Conservation (phyloP, 1,284 basidiomycete species). For the Xerocomus cyaneibrunnescens region DNA sequence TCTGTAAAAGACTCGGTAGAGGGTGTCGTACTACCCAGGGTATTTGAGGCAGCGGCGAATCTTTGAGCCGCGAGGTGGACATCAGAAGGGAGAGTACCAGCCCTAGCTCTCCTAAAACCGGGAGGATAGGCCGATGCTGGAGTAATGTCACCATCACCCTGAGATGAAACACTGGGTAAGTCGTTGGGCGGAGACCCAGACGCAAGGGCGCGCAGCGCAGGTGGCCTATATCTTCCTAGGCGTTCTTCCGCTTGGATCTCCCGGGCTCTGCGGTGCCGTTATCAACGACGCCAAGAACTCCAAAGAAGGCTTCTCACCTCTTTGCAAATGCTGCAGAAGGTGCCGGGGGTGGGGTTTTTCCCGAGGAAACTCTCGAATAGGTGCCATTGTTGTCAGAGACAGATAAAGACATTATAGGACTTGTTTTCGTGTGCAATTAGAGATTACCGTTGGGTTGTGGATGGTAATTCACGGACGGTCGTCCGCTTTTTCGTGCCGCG, state of each 20-base stretch:
- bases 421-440: constrained; percentile 72
- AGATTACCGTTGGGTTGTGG: constrained; percentile 62
- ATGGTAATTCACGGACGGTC: constrained; percentile 44
- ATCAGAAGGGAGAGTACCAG: constrained; percentile 85
- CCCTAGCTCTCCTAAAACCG: constrained; percentile 83
- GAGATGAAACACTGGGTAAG: constrained; percentile 51
- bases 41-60: constrained; percentile 67
- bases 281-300: constrained; percentile 18
- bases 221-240: constrained; percentile 71
- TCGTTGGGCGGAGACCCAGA: constrained; percentile 74
- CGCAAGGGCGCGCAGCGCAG: constrained; percentile 71
- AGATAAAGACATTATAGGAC: constrained; percentile 83
- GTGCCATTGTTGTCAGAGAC: constrained; percentile 73
- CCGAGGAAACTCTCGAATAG: constrained; percentile 76
- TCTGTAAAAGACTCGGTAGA: constrained; percentile 68
- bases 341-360: constrained; percentile 86
- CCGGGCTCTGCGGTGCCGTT: constrained; percentile 56
- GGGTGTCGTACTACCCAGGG: constrained; percentile 50
- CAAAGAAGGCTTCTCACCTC: constrained; percentile 49
- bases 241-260: constrained; percentile 78
- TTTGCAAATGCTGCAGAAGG: constrained; percentile 87
- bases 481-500: constrained; percentile 36
- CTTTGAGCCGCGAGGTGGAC: constrained; percentile 83
- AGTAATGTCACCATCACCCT: constrained; percentile 56
- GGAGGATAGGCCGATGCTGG: constrained; percentile 73